These are phyloP conservation scores for Blastobotrys persicus DNA, from an alignment of 1,139 yeast species.

Conservation along the genomic window DNA sequence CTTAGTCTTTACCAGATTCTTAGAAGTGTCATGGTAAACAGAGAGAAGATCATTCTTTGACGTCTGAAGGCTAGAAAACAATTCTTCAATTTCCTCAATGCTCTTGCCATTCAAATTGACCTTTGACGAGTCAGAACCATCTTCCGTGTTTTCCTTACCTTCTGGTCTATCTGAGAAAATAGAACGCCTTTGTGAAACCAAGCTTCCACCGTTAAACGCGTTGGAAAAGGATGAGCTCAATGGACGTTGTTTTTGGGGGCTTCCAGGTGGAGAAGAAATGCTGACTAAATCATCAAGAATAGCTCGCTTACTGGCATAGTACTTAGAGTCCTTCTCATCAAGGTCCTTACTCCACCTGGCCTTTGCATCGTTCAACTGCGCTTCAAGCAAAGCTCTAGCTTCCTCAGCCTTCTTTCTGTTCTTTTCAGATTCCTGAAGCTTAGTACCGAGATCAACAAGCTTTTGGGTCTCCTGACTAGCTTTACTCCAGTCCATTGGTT, in stretches of 20 bases:
- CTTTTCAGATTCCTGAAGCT: constrained; percentile 32
- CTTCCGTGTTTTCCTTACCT: constrained; percentile 4
- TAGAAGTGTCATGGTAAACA: constrained; percentile 57
- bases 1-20: constrained; percentile 49
- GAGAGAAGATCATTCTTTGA: constrained; percentile 48
- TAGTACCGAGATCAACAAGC: constrained; percentile 32
- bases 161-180: constrained; percentile 3
- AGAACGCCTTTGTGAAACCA: constrained; percentile 6
- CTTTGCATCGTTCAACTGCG: constrained; percentile 33
- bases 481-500: constrained; percentile 23
- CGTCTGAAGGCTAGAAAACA: constrained; percentile 25
- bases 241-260: constrained; percentile 25
- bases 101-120: constrained; percentile 25
- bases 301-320: constrained; percentile 29
- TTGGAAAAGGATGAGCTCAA: constrained; percentile 18
- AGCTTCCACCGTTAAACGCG: not conserved
- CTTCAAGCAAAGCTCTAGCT: constrained; percentile 30
- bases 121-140: constrained; percentile 16
- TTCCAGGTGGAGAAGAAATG: constrained; percentile 19
- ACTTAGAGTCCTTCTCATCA: constrained; percentile 29
- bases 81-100: constrained; percentile 27
- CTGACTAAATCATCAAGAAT: constrained; percentile 29
- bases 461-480: constrained; percentile 24
- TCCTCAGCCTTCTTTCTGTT: constrained; percentile 33
- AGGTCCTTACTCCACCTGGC: constrained; percentile 31